Evolutionary conservation across 2,329 filamentous ascomycete species (phyloP), one percentile per base, ranked within the genome.

Genomic region (Claviceps spartinae): DNA sequence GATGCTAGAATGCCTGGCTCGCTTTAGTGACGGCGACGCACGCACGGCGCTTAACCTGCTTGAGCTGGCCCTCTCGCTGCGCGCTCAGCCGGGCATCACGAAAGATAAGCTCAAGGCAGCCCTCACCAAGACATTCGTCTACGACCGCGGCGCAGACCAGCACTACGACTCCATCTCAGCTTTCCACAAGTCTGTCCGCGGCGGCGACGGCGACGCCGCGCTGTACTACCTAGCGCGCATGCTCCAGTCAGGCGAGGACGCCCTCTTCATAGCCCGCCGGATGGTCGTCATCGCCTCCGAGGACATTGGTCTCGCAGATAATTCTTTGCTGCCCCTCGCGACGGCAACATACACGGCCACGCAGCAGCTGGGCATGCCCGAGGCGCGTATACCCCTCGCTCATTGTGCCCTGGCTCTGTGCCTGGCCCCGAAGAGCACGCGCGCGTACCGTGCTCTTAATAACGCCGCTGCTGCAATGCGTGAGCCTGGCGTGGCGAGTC

Each of bases 101-200:
- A 81, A 84, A 56, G 82, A 85, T 5, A 79, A 82, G 54, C 81
- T 98, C 63, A 95, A 95, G 64, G 74, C 81, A 1, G 79, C 86
- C 2, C 75, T 98, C 9, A 97, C 91, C 2, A 90, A 90, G 64
- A 97, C 91, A 0, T 74, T 97, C 1, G 89, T 97, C 14, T 97
- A 97, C 68, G 93, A 98, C 67, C 82, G 93, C 51, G 87, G 86
- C 0, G 91, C 93, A 50, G 93, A 98, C 67, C 88, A 95, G 65
- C 93, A 97, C 69, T 98, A 97, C 71, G 91, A 98, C 64, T 93
- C 87, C 50, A 97, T 98, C 62, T 95, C 88, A 1, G 93, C 93
- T 34, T 93, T 97, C 61, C 93, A 97, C 76, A 98, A 98, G 63
- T 89, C 89, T 2, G 83, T 97, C 9, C 85, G 93, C 46, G 93